A percentile compares a stretch with the other conserved stretches of the same genome.
Conservation (phyloP, 2,329 filamentous ascomycete species). For the Claviceps pusilla region DNA sequence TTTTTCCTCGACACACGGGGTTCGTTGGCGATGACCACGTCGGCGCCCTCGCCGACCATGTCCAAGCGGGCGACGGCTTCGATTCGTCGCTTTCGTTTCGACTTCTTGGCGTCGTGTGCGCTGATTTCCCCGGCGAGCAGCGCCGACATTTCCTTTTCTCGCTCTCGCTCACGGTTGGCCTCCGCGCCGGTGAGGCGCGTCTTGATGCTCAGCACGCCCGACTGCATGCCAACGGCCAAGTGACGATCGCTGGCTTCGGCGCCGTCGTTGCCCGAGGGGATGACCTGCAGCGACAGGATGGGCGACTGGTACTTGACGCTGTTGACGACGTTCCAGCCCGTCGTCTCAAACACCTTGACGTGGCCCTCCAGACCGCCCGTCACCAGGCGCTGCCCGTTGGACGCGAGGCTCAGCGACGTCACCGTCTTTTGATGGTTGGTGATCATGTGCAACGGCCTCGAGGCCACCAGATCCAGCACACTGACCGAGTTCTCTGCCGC, state of each 20-base stretch:
- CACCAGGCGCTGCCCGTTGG: slow-evolving; percentile 64
- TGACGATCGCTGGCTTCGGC: slow-evolving; percentile 63
- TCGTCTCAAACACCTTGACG: slow-evolving; percentile 92
- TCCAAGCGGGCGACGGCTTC: slow-evolving; percentile 47
- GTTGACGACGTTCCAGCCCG: slow-evolving; percentile 89
- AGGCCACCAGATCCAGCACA: slow-evolving; percentile 83
- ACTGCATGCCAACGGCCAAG: slow-evolving; percentile 87
- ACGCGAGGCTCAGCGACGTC: slow-evolving; percentile 70
- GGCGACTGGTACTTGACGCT: slow-evolving; percentile 87
- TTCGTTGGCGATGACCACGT: slow-evolving; percentile 76
- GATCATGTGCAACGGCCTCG: slow-evolving; percentile 71
- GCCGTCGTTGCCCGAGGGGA: slow-evolving; percentile 28
- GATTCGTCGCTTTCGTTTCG: slow-evolving; percentile 48
- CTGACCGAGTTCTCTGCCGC: slow-evolving; percentile 76
- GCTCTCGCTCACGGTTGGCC: slow-evolving; percentile 59
- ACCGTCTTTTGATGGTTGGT: slow-evolving; percentile 97
- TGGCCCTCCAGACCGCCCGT: slow-evolving; percentile 87
- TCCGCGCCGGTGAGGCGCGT: slow-evolving; percentile 77
- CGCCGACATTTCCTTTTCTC: slow-evolving; percentile 72
- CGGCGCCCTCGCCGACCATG: slow-evolving; percentile 67
- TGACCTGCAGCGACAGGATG: slow-evolving; percentile 68
- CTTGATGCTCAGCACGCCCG: slow-evolving; percentile 76
- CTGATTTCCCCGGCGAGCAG: slow-evolving; percentile 65
- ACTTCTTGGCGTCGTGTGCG: slow-evolving; percentile 56
- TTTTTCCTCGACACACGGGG: slow-evolving; percentile 35